Evolutionary conservation across 306 rosid species (phyloP), one percentile per base, ranked within the genome.

Genomic region (Myrica gale): DNA sequence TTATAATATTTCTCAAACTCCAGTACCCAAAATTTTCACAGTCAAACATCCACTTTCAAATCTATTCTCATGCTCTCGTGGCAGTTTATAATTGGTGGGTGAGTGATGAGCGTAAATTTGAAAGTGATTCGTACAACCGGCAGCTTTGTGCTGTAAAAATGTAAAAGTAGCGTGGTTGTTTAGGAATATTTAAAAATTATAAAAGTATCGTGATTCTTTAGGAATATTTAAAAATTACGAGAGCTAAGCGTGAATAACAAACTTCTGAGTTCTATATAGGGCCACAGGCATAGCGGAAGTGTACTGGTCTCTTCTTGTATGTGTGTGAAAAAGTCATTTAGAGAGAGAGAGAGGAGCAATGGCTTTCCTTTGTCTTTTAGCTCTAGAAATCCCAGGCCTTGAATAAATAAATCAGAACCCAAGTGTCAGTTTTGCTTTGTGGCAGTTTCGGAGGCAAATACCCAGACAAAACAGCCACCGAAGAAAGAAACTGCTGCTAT

Each of bases 321-420:
- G 63, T 13, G 51, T 53, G 74, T 53, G 74, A 50, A 75, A 79
- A 21, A 63, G 74, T 61, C 71, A 55, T 71, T 20, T 72, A 47
- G 78, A 71, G 78, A 66, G 77, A 71, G 63, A 73, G 20, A 42
- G 26, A 42, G 43, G 76, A 53, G 77, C 57, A 51, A 19, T 50
- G 77, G 74, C 67, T 74, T 78, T 42, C 39, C 56, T 52, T 71
- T 78, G 85, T 87, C 84, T 55, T 75, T 23, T 78, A 80, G 21
- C 72, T 77, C 74, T 61, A 0, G 43, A n/a, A 85, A 57, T 42
- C 17, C 84, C 26, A 67, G 26, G 16, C 62, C 72, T 39, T 55
- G 62, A 51, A 65, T 53, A 69, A 74, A 74, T 67, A 21, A 52
- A 21, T 60, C 72, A 74, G 42, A 43, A 32, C 74, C 71, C 50